These are phyloP conservation scores for Phytophthora citricola DNA, from an alignment of 352 stramenopile species.

Conservation along the genomic window DNA sequence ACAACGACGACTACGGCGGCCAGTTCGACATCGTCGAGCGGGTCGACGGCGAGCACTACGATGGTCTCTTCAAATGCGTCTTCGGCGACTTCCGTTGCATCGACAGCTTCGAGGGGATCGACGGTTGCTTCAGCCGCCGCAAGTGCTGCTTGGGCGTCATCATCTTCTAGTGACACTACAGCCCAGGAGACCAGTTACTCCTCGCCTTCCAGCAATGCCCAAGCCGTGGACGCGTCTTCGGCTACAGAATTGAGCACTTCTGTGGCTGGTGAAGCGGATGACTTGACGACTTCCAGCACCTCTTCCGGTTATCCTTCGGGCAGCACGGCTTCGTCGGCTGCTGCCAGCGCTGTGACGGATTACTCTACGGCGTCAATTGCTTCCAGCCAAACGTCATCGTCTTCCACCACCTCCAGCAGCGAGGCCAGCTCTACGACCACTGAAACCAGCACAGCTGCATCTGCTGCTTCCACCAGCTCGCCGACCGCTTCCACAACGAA, in stretches of 20 bases:
- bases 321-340: neutral
- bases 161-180: neutral
- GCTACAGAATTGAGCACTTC: neutral
- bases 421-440: neutral
- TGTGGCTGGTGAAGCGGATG: neutral
- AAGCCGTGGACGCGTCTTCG: neutral
- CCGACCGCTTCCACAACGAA: conserved; percentile 2
- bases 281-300: neutral
- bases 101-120: neutral
- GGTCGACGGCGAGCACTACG: neutral
- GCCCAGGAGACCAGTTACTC: neutral
- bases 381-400: neutral
- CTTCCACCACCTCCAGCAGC: neutral
- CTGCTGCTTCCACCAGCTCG: neutral
- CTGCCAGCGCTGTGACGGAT: neutral
- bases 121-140: neutral
- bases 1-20: neutral
- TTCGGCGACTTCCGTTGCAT: neutral
- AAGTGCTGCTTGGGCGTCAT: neutral
- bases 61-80: neutral
- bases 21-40: conserved; percentile 5
- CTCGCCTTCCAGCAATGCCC: neutral
- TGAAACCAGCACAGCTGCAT: neutral
- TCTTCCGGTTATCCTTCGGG: neutral
- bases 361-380: neutral